Conservation (phyloP, 306 rosid species). For the Vigna trinervia region DNA sequence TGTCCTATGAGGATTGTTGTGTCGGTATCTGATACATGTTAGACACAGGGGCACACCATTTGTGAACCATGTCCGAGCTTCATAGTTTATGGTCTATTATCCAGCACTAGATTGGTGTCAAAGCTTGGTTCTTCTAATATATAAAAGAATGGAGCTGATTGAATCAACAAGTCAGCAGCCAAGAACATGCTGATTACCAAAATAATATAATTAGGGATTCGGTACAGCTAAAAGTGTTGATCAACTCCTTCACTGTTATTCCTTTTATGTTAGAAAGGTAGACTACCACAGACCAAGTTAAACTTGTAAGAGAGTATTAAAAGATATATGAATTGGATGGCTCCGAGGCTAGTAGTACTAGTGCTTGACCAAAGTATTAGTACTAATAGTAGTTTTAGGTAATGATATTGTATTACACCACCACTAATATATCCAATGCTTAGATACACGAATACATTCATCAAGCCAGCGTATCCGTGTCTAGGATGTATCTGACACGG, state of each 20-base stretch:
- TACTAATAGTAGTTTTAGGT: slow-evolving; percentile 2
- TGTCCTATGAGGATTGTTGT: no score
- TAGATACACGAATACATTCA: no score
- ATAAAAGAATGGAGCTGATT: not conserved
- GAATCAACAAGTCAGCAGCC: not conserved
- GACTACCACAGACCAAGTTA: not conserved
- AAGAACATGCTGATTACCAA: not conserved
- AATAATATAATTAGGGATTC: not conserved
- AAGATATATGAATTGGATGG: not conserved
- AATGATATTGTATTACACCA: not conserved
- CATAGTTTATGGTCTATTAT: slow-evolving; percentile 5
- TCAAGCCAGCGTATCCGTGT: no score
- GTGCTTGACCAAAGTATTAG: slow-evolving; percentile 12
- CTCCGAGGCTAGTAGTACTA: not conserved
- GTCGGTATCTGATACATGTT: no score
- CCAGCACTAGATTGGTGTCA: slow-evolving; percentile 3
- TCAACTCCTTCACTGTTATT: slow-evolving; percentile 18
- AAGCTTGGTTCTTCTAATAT: not conserved
- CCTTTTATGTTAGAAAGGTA: not conserved
- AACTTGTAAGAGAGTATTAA: not conserved
- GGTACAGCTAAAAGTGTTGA: slow-evolving; percentile 3
- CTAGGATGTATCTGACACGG: no score
- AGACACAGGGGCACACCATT: no score
- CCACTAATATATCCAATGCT: not conserved
- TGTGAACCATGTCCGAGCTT: no score